These are phyloP conservation scores for Podila clonocystis DNA, from an alignment of 192 early-diverging fungal species.

Conservation along the genomic window DNA sequence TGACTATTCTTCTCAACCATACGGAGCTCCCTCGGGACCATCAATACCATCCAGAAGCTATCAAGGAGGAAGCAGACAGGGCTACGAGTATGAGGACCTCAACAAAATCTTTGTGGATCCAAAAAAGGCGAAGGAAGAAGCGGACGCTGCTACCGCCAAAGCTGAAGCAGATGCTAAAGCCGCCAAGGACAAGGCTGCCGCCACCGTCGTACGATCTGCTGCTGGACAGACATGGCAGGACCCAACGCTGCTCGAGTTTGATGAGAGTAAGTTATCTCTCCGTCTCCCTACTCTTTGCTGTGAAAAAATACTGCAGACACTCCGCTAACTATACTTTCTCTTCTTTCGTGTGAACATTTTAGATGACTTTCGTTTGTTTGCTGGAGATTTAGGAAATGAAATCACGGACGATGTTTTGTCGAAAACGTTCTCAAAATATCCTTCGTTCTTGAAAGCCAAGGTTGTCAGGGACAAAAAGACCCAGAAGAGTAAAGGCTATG, in stretches of 20 bases:
- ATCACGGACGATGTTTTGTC: constrained; percentile 85
- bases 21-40: background rate
- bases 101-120: constrained; percentile 49
- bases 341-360: background rate
- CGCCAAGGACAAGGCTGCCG: constrained; percentile 63
- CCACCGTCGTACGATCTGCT: constrained; percentile 78
- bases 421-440: constrained; percentile 88
- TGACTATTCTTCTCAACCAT: constrained; percentile 13
- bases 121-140: constrained; percentile 43
- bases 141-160: constrained; percentile 26
- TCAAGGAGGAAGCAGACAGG: background rate
- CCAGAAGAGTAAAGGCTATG: constrained; percentile 90
- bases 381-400: constrained; percentile 94
- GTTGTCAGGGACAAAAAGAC: constrained; percentile 90
- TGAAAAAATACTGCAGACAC: background rate
- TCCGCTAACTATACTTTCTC: background rate
- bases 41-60: constrained; percentile 15
- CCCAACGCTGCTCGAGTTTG: constrained; percentile 85
- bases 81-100: constrained; percentile 32
- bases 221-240: constrained; percentile 98
- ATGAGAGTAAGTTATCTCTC: constrained; percentile 62
- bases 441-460: constrained; percentile 79
- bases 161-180: constrained; percentile 39
- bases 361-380: constrained; percentile 95
- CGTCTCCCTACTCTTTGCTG: background rate